Evolutionary conservation across 2,329 filamentous ascomycete genomes (phyloP).

Genomic region (Neonectria sp.): DNA sequence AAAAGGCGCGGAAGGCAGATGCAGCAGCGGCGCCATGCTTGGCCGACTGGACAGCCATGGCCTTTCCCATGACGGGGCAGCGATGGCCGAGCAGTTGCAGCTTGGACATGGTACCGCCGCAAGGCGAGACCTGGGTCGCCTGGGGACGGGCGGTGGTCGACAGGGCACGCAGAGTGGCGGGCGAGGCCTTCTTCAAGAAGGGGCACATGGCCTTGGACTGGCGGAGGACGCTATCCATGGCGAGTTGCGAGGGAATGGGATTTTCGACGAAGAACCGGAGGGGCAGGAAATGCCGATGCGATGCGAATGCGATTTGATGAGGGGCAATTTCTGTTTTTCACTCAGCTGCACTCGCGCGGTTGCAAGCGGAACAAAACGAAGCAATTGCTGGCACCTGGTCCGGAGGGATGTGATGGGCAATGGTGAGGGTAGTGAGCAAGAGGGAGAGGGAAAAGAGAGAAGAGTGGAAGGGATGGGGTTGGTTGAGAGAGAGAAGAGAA

Average conservation of each 20-base stretch:
- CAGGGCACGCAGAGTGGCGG: constrained; percentile 90
- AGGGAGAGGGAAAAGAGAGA: constrained; percentile 34
- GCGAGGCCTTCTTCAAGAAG: constrained; percentile 95
- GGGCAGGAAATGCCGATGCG: constrained; percentile 7
- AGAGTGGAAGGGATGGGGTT: not conserved
- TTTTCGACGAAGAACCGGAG: not conserved
- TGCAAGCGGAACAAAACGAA: constrained; percentile 23
- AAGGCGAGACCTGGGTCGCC: constrained; percentile 69
- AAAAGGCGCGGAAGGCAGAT: constrained; percentile 62
- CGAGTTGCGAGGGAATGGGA: constrained; percentile 16
- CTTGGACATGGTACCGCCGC: constrained; percentile 96
- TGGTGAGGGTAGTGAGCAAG: constrained; percentile 13
- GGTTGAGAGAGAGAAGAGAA: constrained; percentile 27
- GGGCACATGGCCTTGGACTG: constrained; percentile 98
- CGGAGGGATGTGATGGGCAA: constrained; percentile 4
- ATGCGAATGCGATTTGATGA: constrained; percentile 13
- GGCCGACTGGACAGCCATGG: constrained; percentile 87
- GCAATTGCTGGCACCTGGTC: constrained; percentile 12
- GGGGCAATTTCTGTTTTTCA: constrained; percentile 14
- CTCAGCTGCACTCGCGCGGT: constrained; percentile 10
- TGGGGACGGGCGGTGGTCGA: constrained; percentile 80
- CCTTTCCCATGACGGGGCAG: constrained; percentile 99
- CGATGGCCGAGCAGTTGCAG: constrained; percentile 93
- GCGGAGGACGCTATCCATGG: constrained; percentile 94
- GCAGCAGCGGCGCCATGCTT: constrained; percentile 66